Evolutionary conservation across 2,329 filamentous ascomycete species (phyloP), one percentile per base, ranked within the genome.

Genomic region (Alternaria viburni): DNA sequence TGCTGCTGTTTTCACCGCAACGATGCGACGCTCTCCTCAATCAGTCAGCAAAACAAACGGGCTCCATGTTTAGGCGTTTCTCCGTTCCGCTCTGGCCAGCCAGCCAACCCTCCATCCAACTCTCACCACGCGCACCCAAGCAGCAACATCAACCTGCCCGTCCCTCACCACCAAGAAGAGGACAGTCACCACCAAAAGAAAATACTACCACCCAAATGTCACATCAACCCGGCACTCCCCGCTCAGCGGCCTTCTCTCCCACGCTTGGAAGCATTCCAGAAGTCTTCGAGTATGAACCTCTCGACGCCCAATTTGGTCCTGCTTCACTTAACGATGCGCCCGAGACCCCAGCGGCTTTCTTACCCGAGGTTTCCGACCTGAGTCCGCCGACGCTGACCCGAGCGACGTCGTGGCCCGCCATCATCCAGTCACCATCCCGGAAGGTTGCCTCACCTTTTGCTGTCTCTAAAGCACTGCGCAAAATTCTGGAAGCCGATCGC

Each of bases 241-340:
- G 70, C 26, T 69, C 70, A 25, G 60, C 67, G 11, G 57, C 64
- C 17, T 73, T 72, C 21, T 64, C 71, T n/a, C 71, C 71, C 10
- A 74, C 71, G n/a, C 65, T 74, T 21, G 68, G 67, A 17, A 71
- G 70, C 63, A 74, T 74, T 47, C 66, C 65, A 44, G 71, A 74
- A 56, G 70, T 71, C 43, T 68, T 69, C 54, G 71, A 74, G 57
- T 66, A 72, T n/a, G 71, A 73, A 28, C 28, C 62, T 10, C 67
- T 69, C n/a, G 67, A 64, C 9, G 51, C 44, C 6, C 58, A 49
- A n/a, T 46, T 46, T 11, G 58, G 59, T 17, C 59, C 63, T 15
- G 50, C 59, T 5, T 64, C 69, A 30, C 69, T 69, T 51, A 70
- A 65, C 49, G 68, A 72, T 32, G 65, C 57, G 11, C 62, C 63